These are phyloP conservation scores for Termitomyces eurrhizus DNA, from an alignment of 768 basidiomycete genomes.

Conservation along the genomic window DNA sequence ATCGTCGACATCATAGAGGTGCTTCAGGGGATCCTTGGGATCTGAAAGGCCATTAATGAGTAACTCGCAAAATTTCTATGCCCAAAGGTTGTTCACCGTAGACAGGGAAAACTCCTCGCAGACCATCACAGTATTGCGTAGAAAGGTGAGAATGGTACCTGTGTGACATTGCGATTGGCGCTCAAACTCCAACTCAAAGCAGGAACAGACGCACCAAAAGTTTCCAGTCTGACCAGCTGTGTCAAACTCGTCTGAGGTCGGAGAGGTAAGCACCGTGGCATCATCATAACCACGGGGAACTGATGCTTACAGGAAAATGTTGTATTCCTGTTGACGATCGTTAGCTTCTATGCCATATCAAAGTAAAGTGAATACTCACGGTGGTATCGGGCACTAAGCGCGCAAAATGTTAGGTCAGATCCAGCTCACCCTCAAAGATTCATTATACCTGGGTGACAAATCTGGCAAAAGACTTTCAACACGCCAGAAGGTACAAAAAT, in stretches of 20 bases:
- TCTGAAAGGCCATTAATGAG: conserved; percentile 16
- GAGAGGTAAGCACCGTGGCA: neutral
- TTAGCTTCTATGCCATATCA: neutral
- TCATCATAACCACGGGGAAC: neutral
- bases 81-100: conserved; percentile 17
- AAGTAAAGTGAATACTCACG: conserved; percentile 10
- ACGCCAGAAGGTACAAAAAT: neutral
- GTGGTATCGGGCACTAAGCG: conserved; percentile 33
- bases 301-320: conserved; percentile 20
- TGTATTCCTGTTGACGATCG: conserved; percentile 14
- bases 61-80: neutral
- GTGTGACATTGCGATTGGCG: neutral
- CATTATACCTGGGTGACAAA: conserved; percentile 39
- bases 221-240: conserved; percentile 31
- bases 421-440: neutral
- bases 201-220: neutral
- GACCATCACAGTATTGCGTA: conserved; percentile 48
- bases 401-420: neutral
- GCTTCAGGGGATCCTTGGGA: conserved; percentile 30
- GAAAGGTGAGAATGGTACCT: conserved; percentile 40
- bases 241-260: conserved; percentile 23
- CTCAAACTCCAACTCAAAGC: conserved; percentile 1
- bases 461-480: conserved; percentile 4
- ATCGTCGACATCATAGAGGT: conserved; percentile 39
- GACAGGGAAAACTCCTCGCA: conserved; percentile 27